Base-by-base conservation (phyloP, 2,329 filamentous ascomycete species). In the Phoma sp. region DNA sequence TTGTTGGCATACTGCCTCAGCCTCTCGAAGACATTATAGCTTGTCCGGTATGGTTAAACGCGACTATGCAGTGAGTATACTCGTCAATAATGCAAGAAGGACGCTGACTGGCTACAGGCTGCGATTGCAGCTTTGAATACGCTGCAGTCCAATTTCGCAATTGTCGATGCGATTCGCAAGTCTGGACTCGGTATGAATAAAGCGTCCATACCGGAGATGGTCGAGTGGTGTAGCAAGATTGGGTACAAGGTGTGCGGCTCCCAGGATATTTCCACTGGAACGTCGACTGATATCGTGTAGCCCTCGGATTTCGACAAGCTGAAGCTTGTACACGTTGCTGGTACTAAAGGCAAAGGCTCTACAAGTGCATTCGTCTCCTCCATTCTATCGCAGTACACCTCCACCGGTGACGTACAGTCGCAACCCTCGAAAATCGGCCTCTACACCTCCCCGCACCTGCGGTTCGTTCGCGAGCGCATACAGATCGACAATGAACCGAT, bases 321-420 rank as follows among this genome's bases (percentile, higher is more conserved):
- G 58, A 88, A 84, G 55, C 78, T 82, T 62, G 86, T 98, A 57
- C 94, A 98, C 72, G 87, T 98, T 40, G 91, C 94, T 1, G 94
- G 94, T 12, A 97, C 93, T 4, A 98, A 97, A 74, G 94, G 94
- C 57, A 98, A 97, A 75, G 93, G 93, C 36, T 95, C 91, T 2
- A 92, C 92, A 0, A 91, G 90, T 62, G 89, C 93, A 9, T 94
- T 93, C 73, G 84, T 92, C 19, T 91, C 92, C 13, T 88, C 88
- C 2, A 90, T 96, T 60, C 80, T 96, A n/a, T 78, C 81, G 3
- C 84, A 88, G 64, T 88, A 88, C 69, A 74, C 80, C 2, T 71
- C 77, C 2, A 67, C 79, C 67, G 54, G 68, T 21, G 63, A 65
- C 49, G 32, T 71, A 44, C 44, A 57, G 58, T 75, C 60, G 54